phyloP scores from a whole-genome alignment of 495 filamentous ascomycete genomes.

The Aspergillus kassunensis region DNA sequence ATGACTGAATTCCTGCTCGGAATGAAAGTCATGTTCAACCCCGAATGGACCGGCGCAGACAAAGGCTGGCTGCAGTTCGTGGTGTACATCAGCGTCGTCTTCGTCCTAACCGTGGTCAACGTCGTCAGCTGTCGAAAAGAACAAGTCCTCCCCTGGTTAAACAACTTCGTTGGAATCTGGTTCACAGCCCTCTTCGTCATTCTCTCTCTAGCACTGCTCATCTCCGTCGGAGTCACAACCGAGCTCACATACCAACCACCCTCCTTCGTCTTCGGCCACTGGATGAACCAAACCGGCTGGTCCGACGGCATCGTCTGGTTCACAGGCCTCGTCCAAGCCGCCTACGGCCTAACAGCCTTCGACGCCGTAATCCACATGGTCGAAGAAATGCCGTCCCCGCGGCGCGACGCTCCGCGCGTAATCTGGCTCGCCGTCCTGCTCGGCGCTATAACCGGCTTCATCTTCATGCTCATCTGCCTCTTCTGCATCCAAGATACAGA shows the following conservation, averaged over 20 bases:
- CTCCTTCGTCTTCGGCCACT: constrained; percentile 52
- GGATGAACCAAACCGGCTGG: constrained; percentile 62
- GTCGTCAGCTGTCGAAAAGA: constrained; percentile 44
- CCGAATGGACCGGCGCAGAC: constrained; percentile 31
- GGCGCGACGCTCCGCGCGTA: constrained; percentile 37
- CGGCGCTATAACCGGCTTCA: constrained; percentile 59
- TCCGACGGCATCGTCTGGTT: constrained; percentile 60
- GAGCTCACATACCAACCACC: constrained; percentile 39
- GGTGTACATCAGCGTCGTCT: constrained; percentile 38
- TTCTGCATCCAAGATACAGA: constrained; percentile 67
- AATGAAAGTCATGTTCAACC: constrained; percentile 44
- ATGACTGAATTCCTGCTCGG: constrained; percentile 46
- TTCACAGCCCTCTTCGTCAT: constrained; percentile 43
- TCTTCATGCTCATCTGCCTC: constrained; percentile 69
- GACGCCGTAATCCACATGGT: constrained; percentile 63
- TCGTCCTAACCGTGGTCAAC: constrained; percentile 39
- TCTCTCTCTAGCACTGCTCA: constrained; percentile 41
- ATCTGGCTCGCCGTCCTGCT: constrained; percentile 42
- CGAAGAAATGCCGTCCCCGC: constrained; percentile 44
- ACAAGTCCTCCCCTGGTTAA: constrained; percentile 40
- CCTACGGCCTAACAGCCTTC: constrained; percentile 58
- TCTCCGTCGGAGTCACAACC: constrained; percentile 36
- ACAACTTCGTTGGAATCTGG: constrained; percentile 48
- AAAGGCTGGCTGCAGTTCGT: constrained; percentile 45
- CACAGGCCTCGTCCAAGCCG: constrained; percentile 57